Base-by-base conservation (phyloP, 805 yeast species). In the Candida wancherniae region DNA sequence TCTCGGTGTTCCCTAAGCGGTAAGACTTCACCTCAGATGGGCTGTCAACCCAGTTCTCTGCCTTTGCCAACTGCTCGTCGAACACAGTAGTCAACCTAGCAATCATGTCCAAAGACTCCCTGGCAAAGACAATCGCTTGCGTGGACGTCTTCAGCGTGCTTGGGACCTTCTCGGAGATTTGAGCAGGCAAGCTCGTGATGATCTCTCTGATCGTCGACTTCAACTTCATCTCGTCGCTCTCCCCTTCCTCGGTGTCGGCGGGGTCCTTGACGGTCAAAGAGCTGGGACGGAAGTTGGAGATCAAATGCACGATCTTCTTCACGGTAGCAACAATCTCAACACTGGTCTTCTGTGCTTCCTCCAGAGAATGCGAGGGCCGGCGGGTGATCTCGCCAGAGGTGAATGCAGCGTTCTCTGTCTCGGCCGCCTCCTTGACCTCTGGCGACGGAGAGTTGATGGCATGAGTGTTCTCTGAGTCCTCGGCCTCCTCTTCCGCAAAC, bases 101-200 rank as follows among this genome's bases (percentile, higher is more conserved):
- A 21, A 90, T 80, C 86, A 88, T 84, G 24, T 83, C 92, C 28
- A 90, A 61, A 0, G 95, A 80, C 55, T 92, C 98, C 43, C 82
- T 81, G 0, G 97, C 97, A 38, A 90, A 66, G 4, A 83, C 71
- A 15, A 92, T 60, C 1, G 86, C 84, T 40, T 80, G 77, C 14
- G 84, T 85, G 21, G 55, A 59, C 12, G 60, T 53, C 26, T 43
- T 42, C 37, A 41, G 87, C 13, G 37, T 31, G 22, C 35, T 24
- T 12, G 34, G 27, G 3, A 36, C 34, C 16, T 23, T 36, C 22
- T 33, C 37, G 2, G 41, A 33, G 73, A 47, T 79, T 72, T 22
- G 50, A 23, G 70, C 57, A 1, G 97, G 98, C 27, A 90, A 64
- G 36, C 74, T 72, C 30, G 92, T 63, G 10, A 90, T 69, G 22